These are phyloP conservation scores for Asterophora lycoperdoides DNA, from an alignment of 768 basidiomycete genomes.

Conservation along the genomic window DNA sequence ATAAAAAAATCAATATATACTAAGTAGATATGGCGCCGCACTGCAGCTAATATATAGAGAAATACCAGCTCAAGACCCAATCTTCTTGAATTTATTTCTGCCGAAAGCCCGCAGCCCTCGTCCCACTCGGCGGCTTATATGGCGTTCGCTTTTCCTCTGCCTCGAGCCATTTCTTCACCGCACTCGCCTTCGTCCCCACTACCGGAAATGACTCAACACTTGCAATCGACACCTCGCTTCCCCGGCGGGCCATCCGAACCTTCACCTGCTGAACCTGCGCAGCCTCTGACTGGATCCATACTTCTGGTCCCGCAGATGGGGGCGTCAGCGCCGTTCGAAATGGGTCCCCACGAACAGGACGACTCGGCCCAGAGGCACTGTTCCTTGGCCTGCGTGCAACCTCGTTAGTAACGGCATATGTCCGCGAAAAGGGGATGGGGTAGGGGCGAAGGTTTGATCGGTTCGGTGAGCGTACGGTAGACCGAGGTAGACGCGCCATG, in stretches of 20 bases:
- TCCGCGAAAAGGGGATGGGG: slow-evolving; percentile 1
- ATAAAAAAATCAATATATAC: too few relatives aligned
- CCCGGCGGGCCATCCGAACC: background rate
- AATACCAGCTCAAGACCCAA: too few relatives aligned
- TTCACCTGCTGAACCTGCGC: background rate
- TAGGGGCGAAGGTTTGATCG: too few relatives aligned
- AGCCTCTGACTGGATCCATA: too few relatives aligned
- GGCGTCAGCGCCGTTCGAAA: background rate
- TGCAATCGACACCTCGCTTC: slow-evolving; percentile 18
- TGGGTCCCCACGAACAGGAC: background rate
- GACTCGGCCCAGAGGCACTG: slow-evolving; percentile 1
- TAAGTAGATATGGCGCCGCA: too few relatives aligned
- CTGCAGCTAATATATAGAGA: too few relatives aligned
- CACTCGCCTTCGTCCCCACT: slow-evolving; percentile 35
- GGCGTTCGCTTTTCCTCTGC: slow-evolving; percentile 30
- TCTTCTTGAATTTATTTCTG: too few relatives aligned
- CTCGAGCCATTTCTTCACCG: slow-evolving; percentile 27
- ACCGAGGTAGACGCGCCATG: background rate
- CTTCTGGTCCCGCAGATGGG: background rate
- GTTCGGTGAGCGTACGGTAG: too few relatives aligned
- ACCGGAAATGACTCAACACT: slow-evolving; percentile 28
- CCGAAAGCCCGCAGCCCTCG: slow-evolving; percentile 7
- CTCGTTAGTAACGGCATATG: background rate
- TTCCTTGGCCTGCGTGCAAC: background rate
- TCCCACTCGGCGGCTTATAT: slow-evolving; percentile 34